These are phyloP conservation scores for Dendrobium chrysotoxum DNA, from an alignment of 106 monocot species.

Conservation along the genomic window DNA sequence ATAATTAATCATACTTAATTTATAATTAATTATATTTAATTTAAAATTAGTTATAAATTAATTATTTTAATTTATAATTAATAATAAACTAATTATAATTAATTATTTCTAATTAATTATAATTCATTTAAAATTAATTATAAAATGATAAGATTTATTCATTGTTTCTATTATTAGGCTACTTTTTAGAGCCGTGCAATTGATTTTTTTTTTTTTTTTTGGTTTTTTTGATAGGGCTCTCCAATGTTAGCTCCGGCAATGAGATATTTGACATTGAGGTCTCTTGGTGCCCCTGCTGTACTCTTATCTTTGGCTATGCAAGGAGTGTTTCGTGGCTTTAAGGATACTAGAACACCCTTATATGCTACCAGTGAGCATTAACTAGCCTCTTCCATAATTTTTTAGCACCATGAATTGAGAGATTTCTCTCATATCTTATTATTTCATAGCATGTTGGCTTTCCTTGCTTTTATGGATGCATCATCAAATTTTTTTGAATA, in stretches of 20 bases:
- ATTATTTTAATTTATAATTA: no score
- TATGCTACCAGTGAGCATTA: slow-evolving; percentile 50
- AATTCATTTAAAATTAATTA: no score
- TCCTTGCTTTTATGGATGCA: no score
- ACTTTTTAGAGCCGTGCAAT: background rate
- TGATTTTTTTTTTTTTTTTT: background rate
- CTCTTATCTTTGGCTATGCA: slow-evolving; percentile 64
- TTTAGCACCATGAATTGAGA: background rate
- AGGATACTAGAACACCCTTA: slow-evolving; percentile 60
- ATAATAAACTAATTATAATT: no score
- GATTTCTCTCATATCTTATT: background rate
- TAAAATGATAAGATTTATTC: background rate
- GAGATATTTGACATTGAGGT: slow-evolving; percentile 45
- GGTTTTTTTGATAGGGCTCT: slow-evolving; percentile 26
- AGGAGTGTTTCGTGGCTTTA: slow-evolving; percentile 67
- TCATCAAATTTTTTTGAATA: no score
- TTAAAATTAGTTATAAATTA: no score
- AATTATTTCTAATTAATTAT: no score
- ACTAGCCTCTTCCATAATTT: background rate
- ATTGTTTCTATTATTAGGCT: background rate
- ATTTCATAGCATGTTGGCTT: no score
- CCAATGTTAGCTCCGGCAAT: slow-evolving; percentile 47
- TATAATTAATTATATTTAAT: no score
- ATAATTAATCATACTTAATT: no score
- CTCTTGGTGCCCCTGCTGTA: slow-evolving; percentile 60